Percentiles rank a stretch among this genome's conserved stretches.
Evolutionary conservation across 2,329 filamentous ascomycete genomes (phyloP).

Genomic region (Aspergillus aculeatinus): DNA sequence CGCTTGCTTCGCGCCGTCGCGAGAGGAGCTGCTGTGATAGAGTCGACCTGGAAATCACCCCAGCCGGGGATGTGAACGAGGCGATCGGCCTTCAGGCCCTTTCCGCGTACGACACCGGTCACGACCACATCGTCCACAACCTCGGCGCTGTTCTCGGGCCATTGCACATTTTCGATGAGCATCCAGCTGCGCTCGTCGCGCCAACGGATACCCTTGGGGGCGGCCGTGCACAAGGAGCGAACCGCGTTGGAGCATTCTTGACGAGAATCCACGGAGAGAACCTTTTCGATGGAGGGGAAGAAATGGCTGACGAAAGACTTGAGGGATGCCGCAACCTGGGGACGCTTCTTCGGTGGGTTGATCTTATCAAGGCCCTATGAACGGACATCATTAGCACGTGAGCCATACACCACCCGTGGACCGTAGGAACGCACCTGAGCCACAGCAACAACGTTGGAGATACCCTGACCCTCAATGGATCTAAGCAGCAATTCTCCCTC

Average conservation of each 20-base stretch:
- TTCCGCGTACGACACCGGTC: slow-evolving; percentile 82
- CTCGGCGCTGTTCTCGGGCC: slow-evolving; percentile 56
- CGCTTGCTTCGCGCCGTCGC: slow-evolving; percentile 54
- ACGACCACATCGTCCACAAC: slow-evolving; percentile 63
- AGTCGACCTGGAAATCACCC: slow-evolving; percentile 90
- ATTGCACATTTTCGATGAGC: slow-evolving; percentile 78
- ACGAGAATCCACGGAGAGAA: slow-evolving; percentile 81
- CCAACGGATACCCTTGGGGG: slow-evolving; percentile 93
- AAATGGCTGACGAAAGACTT: slow-evolving; percentile 94
- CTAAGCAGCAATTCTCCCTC: slow-evolving; percentile 82
- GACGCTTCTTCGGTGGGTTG: slow-evolving; percentile 74
- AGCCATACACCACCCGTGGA: not conserved
- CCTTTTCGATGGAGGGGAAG: slow-evolving; percentile 86
- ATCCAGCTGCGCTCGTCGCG: slow-evolving; percentile 95
- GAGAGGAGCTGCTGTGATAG: slow-evolving; percentile 76
- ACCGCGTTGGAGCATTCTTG: slow-evolving; percentile 91
- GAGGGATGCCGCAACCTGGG: slow-evolving; percentile 75
- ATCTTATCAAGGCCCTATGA: slow-evolving; percentile 65
- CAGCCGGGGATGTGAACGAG: slow-evolving; percentile 89
- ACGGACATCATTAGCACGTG: not conserved
- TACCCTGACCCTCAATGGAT: slow-evolving; percentile 86
- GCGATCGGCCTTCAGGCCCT: slow-evolving; percentile 82
- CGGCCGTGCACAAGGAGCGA: slow-evolving; percentile 84
- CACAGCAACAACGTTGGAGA: slow-evolving; percentile 86
- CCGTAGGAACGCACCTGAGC: slow-evolving; percentile 56